These are phyloP conservation scores for Calocera viscosa DNA, from an alignment of 768 basidiomycete genomes.

Conservation along the genomic window DNA sequence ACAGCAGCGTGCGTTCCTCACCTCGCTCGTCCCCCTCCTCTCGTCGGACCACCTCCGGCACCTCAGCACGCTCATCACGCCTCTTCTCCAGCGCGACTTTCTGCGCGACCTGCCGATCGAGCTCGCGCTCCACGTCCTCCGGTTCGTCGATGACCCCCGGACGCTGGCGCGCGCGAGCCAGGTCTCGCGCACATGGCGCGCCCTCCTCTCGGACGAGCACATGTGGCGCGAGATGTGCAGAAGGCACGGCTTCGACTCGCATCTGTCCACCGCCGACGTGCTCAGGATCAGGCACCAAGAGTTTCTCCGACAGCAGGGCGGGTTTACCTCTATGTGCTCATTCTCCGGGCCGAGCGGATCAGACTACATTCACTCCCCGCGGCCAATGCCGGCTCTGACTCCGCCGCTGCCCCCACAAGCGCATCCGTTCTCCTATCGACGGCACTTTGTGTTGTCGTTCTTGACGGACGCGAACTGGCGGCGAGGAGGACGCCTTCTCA, in stretches of 20 bases:
- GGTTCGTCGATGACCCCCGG: conserved; percentile 61
- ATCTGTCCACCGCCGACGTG: background rate
- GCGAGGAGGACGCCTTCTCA: conserved; percentile 15
- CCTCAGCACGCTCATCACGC: conserved; percentile 6
- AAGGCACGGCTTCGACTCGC: conserved; percentile 35
- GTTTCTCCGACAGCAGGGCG: background rate
- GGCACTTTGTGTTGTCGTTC: conserved; percentile 61
- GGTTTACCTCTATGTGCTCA: background rate
- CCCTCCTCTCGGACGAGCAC: conserved; percentile 57
- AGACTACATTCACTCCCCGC: background rate
- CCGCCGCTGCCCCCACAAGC: background rate
- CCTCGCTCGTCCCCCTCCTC: background rate
- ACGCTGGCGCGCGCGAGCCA: conserved; percentile 55
- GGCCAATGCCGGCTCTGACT: background rate
- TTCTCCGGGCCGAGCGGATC: background rate
- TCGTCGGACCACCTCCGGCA: conserved; percentile 5
- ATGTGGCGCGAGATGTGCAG: conserved; percentile 71
- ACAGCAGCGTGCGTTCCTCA: conserved; percentile 1
- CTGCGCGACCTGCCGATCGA: conserved; percentile 50
- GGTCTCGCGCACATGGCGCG: conserved; percentile 62
- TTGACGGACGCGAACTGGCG: conserved; percentile 46
- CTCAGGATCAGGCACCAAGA: background rate
- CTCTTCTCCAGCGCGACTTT: conserved; percentile 20
- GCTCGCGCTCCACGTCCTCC: conserved; percentile 59
- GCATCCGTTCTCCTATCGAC: conserved; percentile 44